Conservation (phyloP, 495 filamentous ascomycete species). For the Extremus antarcticus region DNA sequence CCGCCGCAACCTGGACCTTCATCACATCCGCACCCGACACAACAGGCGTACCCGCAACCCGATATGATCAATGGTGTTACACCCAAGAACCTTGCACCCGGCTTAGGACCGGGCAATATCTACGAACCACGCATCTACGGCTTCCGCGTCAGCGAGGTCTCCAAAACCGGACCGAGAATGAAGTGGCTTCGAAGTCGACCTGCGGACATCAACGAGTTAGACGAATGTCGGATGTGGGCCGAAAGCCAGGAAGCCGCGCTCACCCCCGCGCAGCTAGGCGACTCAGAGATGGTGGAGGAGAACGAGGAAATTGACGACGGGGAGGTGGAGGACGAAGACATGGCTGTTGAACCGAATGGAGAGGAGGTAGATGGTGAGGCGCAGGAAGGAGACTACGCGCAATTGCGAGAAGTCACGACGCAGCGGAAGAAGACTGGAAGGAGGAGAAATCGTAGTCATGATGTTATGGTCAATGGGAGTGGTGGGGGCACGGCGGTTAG, state of each 20-base stretch:
- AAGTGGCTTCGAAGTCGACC: conserved; percentile 87
- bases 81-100: conserved; percentile 72
- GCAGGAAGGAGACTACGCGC: conserved; percentile 1
- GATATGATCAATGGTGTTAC: conserved; percentile 71
- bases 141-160: conserved; percentile 81
- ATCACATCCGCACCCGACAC: not conserved
- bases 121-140: conserved; percentile 97
- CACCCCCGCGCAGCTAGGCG: not conserved
- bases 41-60: conserved; percentile 45
- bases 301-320: conserved; percentile 13
- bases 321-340: conserved; percentile 17
- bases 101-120: conserved; percentile 68
- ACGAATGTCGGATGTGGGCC: conserved; percentile 55
- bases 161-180: conserved; percentile 84
- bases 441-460: conserved; percentile 7
- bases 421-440: conserved; percentile 2
- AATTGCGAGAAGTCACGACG: not conserved
- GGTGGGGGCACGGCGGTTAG: conserved; percentile 15
- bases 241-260: conserved; percentile 12
- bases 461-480: conserved; percentile 5
- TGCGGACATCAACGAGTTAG: conserved; percentile 63
- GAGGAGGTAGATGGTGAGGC: not conserved
- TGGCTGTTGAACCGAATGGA: not conserved
- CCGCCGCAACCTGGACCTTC: not conserved
- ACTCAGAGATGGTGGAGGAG: conserved; percentile 17